These are phyloP conservation scores for Friedmanniomyces endolithicus DNA, from an alignment of 495 filamentous ascomycete species.

Conservation along the genomic window DNA sequence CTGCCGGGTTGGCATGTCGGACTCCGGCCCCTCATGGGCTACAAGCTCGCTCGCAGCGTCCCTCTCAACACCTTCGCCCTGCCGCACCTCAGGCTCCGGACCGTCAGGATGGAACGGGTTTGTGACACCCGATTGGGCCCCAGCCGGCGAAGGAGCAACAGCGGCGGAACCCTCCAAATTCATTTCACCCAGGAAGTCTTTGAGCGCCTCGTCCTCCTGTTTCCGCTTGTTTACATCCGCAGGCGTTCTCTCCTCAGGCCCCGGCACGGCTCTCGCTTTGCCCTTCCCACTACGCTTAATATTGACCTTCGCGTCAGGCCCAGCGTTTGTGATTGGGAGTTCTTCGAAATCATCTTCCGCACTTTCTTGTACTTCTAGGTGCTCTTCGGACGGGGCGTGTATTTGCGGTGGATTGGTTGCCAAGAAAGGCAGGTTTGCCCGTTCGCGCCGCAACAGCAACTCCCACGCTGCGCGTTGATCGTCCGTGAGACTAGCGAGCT, in stretches of 20 bases:
- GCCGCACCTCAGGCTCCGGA: not conserved
- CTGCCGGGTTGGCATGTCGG: not conserved
- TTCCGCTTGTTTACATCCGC: not conserved
- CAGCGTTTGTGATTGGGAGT: conserved; percentile 21
- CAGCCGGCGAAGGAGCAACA: not conserved
- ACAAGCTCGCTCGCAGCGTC: not conserved
- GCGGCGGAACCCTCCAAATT: not conserved
- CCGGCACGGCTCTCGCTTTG: conserved; percentile 6
- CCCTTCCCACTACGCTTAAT: conserved; percentile 14
- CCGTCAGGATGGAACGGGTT: conserved; percentile 17
- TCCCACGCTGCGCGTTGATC: conserved; percentile 6
- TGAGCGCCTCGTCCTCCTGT: conserved; percentile 8
- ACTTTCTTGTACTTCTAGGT: not conserved
- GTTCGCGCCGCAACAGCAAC: not conserved
- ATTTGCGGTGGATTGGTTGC: no score
- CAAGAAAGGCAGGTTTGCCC: no score
- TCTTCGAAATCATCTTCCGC: conserved; percentile 1
- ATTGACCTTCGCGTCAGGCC: conserved; percentile 20
- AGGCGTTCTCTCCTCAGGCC: not conserved
- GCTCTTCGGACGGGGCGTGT: no score
- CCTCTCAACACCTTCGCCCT: not conserved
- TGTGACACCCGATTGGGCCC: not conserved
- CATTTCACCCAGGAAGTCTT: conserved; percentile 9
- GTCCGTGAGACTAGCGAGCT: not conserved
- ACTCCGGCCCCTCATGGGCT: not conserved